These are phyloP conservation scores for Aureobasidium lini DNA, from an alignment of 2,329 filamentous ascomycete genomes.

Conservation along the genomic window DNA sequence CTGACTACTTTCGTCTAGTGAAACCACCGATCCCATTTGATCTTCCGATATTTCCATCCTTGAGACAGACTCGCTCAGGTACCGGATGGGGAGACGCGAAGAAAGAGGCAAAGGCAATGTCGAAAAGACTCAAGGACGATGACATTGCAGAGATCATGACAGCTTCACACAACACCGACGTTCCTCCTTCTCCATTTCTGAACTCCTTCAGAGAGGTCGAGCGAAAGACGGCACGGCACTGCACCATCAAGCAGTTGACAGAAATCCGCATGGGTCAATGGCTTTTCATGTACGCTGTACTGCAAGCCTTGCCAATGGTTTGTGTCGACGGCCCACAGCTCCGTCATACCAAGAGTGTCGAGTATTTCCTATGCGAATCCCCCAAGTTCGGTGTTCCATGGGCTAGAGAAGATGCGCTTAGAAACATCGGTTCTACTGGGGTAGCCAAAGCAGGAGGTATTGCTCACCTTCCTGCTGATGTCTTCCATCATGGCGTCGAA, in stretches of 20 bases:
- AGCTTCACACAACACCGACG: constrained; percentile 73
- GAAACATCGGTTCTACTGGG: constrained; percentile 49
- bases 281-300: constrained; percentile 72
- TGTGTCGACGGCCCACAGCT: constrained; percentile 68
- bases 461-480: constrained; percentile 54
- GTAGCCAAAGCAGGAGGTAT: constrained; percentile 66
- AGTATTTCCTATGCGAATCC: constrained; percentile 75
- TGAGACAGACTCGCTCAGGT: constrained; percentile 58
- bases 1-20: constrained; percentile 37
- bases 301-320: constrained; percentile 71
- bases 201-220: constrained; percentile 66
- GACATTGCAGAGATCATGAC: constrained; percentile 72
- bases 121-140: constrained; percentile 66
- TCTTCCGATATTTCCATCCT: constrained; percentile 65
- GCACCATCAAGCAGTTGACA: constrained; percentile 57
- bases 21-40: constrained; percentile 89
- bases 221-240: constrained; percentile 56
- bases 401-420: constrained; percentile 54
- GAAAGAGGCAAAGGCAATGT: constrained; percentile 65
- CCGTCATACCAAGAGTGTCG: constrained; percentile 61
- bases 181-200: constrained; percentile 56
- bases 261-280: constrained; percentile 70
- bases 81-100: constrained; percentile 60
- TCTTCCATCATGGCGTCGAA: constrained; percentile 60
- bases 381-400: constrained; percentile 67